Conservation (phyloP, 495 filamentous ascomycete species). For the Poronia punctata region DNA sequence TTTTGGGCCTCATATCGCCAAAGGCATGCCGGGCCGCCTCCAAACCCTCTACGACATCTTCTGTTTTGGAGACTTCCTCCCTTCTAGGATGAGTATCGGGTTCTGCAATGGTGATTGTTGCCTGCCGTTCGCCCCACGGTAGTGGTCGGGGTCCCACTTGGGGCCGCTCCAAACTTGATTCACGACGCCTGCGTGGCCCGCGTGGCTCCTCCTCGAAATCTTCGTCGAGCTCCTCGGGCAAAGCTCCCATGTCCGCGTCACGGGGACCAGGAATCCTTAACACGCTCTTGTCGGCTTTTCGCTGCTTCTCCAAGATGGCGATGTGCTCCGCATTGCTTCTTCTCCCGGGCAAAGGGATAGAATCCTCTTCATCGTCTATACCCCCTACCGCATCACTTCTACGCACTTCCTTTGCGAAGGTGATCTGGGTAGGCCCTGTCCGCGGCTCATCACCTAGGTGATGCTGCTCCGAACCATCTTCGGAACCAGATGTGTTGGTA, state of each 20-base stretch:
- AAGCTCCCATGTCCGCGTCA: conserved; percentile 73
- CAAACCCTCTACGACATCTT: conserved; percentile 31
- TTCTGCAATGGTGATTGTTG: conserved; percentile 59
- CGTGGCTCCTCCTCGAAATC: conserved; percentile 19
- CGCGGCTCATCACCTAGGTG: conserved; percentile 7
- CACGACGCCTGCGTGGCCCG: conserved; percentile 9
- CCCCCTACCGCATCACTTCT: conserved; percentile 33
- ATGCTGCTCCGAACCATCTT: conserved; percentile 16
- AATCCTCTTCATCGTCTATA: conserved; percentile 29
- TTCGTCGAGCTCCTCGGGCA: conserved; percentile 47
- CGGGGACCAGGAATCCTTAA: conserved; percentile 81
- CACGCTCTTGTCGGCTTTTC: conserved; percentile 64
- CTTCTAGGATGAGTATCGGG: conserved; percentile 34
- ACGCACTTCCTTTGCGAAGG: conserved; percentile 56
- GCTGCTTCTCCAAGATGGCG: conserved; percentile 76
- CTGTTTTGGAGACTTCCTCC: conserved; percentile 20
- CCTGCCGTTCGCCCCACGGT: conserved; percentile 35
- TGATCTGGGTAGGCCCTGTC: conserved; percentile 39
- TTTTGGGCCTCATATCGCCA: conserved; percentile 29
- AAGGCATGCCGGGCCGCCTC: conserved; percentile 26
- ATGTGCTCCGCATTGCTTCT: conserved; percentile 71
- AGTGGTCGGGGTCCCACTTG: conserved; percentile 12
- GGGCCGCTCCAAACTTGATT: conserved; percentile 19
- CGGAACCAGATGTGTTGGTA: conserved; percentile 22
- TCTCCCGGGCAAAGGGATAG: conserved; percentile 40